A percentile compares a stretch with the other conserved stretches of the same genome.
Conservation (phyloP, 2,329 filamentous ascomycete genomes). For the Neodidymelliopsis sp. region DNA sequence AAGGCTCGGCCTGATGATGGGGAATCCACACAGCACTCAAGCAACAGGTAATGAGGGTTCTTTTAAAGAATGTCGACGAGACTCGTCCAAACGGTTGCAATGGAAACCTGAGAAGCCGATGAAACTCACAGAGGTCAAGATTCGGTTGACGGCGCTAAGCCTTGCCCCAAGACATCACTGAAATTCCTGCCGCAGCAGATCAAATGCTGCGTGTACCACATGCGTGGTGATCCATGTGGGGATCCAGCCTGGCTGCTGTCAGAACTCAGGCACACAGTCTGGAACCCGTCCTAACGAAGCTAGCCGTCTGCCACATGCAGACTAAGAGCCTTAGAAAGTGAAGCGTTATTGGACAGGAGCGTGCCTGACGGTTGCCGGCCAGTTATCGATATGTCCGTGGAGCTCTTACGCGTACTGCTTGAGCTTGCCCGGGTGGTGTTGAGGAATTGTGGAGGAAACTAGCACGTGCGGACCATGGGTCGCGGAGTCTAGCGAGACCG, state of each 20-base stretch:
- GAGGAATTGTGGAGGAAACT: slow-evolving; percentile 40
- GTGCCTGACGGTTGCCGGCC: slow-evolving; percentile 20
- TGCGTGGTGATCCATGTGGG: slow-evolving; percentile 19
- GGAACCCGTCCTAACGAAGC: slow-evolving; percentile 15
- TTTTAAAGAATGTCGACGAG: slow-evolving; percentile 37
- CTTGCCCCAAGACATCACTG: slow-evolving; percentile 20
- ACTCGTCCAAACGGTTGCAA: slow-evolving; percentile 17
- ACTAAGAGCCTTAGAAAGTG: slow-evolving; percentile 11
- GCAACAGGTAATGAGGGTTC: slow-evolving; percentile 33
- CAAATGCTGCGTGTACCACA: slow-evolving; percentile 21
- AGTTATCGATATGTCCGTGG: slow-evolving; percentile 29
- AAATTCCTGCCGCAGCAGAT: slow-evolving; percentile 24
- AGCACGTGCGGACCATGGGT: slow-evolving; percentile 26
- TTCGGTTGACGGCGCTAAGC: slow-evolving; percentile 17
- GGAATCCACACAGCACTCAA: slow-evolving; percentile 33
- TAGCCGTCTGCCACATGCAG: slow-evolving; percentile 15
- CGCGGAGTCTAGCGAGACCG: slow-evolving; percentile 24
- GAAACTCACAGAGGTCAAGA: slow-evolving; percentile 22
- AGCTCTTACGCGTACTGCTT: slow-evolving; percentile 45
- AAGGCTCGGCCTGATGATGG: slow-evolving; percentile 43
- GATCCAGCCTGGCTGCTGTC: slow-evolving; percentile 19
- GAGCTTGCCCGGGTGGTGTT: slow-evolving; percentile 29
- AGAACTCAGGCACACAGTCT: slow-evolving; percentile 18
- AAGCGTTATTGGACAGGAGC: slow-evolving; percentile 30
- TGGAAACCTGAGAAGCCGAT: slow-evolving; percentile 20